Conservation (phyloP, 805 yeast species). For the Starmerella sirachaensis region DNA sequence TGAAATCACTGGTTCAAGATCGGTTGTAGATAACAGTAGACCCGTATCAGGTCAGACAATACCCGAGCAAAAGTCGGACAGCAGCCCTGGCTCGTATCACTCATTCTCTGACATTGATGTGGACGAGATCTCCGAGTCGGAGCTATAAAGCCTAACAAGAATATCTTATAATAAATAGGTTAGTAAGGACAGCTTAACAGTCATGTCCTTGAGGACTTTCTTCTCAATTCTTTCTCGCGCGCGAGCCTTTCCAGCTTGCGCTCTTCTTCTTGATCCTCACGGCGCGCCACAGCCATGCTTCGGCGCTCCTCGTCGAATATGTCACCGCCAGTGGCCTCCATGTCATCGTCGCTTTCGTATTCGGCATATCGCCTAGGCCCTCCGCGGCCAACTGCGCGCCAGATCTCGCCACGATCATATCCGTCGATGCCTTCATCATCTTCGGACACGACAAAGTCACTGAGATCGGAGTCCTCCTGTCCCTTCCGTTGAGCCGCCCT, state of each 20-base stretch:
- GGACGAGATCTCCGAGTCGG: conserved; percentile 35
- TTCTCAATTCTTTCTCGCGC: conserved; percentile 9
- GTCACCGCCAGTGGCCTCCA: conserved; percentile 94
- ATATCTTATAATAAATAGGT: not conserved
- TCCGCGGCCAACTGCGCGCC: conserved; percentile 64
- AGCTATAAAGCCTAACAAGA: conserved; percentile 21
- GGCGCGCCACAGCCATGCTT: conserved; percentile 53
- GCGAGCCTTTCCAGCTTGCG: conserved; percentile 35
- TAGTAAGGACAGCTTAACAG: not conserved
- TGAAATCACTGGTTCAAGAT: no score
- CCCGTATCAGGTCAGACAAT: no score
- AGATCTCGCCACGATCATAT: conserved; percentile 60
- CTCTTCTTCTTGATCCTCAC: conserved; percentile 67
- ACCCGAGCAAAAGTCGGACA: no score
- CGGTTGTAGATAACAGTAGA: no score
- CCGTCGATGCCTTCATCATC: conserved; percentile 33
- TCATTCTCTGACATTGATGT: conserved; percentile 17
- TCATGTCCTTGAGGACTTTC: not conserved
- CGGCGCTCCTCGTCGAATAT: conserved; percentile 69
- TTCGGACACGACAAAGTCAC: conserved; percentile 50
- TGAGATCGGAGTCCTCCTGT: conserved; percentile 37
- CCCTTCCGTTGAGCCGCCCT: conserved; percentile 19
- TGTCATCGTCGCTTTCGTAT: conserved; percentile 43
- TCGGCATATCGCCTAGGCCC: conserved; percentile 40
- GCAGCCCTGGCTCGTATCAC: conserved; percentile 1